Evolutionary conservation across 2,329 filamentous ascomycete species (phyloP).

Genomic region (Microcera coccophila): DNA sequence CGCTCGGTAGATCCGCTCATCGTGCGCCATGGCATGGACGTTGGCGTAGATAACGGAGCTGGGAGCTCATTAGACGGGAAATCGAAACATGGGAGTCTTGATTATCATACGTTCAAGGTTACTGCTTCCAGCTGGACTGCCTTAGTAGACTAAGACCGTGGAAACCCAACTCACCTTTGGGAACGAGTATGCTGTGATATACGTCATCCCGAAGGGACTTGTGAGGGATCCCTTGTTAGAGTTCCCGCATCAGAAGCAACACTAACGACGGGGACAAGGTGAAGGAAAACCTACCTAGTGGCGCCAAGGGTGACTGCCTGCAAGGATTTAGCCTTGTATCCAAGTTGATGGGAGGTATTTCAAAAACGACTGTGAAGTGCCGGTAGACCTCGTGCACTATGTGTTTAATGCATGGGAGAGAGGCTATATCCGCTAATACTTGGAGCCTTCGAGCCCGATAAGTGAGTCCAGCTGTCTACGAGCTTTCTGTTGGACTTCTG

Average conservation of each 20-base stretch:
- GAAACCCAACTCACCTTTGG: slow-evolving; percentile 44
- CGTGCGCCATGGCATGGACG: slow-evolving; percentile 39
- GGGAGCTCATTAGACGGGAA: slow-evolving; percentile 17
- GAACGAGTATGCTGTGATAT: slow-evolving; percentile 56
- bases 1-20: slow-evolving; percentile 38
- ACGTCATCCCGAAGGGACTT: slow-evolving; percentile 51
- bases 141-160: no score
- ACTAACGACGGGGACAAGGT: background rate
- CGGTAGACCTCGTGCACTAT: slow-evolving; percentile 45
- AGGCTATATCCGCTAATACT: slow-evolving; percentile 40
- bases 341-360: background rate
- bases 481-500: slow-evolving; percentile 44
- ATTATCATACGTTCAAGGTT: no score
- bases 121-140: no score
- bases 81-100: slow-evolving; percentile 8
- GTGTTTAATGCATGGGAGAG: slow-evolving; percentile 41
- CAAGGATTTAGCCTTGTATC: slow-evolving; percentile 3
- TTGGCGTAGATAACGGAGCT: slow-evolving; percentile 41
- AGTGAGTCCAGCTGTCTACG: slow-evolving; percentile 44
- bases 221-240: slow-evolving; percentile 46
- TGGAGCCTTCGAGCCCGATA: slow-evolving; percentile 41
- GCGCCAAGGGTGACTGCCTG: slow-evolving; percentile 42
- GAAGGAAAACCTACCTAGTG: slow-evolving; percentile 34
- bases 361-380: slow-evolving; percentile 6
- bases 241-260: slow-evolving; percentile 7